These are phyloP conservation scores for Gossypium schwendimanii DNA, from an alignment of 441 rosid genomes.

Conservation along the genomic window DNA sequence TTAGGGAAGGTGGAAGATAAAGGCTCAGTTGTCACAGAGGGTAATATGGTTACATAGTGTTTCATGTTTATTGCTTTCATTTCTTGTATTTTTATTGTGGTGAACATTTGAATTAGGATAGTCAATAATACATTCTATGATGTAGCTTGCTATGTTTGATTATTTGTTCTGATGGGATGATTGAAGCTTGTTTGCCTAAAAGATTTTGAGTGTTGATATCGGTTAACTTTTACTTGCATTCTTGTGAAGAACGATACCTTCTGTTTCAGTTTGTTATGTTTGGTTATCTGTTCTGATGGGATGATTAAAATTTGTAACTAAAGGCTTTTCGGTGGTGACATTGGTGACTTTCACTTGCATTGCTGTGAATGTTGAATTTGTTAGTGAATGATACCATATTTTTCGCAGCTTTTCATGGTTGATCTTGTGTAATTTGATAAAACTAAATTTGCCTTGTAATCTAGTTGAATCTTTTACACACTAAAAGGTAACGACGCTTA, in stretches of 20 bases:
- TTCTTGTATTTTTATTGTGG: background rate
- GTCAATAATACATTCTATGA: background rate
- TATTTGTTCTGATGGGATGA: background rate
- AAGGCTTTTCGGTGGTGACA: background rate
- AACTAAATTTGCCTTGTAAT: no score
- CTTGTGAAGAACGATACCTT: no score
- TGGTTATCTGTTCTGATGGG: no score
- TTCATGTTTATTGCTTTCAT: background rate
- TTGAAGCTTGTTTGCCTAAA: background rate
- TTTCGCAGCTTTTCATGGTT: background rate
- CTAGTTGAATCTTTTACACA: no score
- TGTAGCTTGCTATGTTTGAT: background rate
- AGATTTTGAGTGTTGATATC: background rate
- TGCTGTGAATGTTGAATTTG: background rate
- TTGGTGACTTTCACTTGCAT: background rate
- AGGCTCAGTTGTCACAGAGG: slow-evolving; percentile 23
- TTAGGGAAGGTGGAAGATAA: slow-evolving; percentile 27
- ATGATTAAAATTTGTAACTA: no score
- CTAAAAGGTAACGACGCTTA: no score
- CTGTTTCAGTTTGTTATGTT: no score
- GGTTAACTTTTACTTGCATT: background rate
- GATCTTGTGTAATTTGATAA: background rate
- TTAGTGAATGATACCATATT: background rate
- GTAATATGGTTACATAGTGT: slow-evolving; percentile 39
- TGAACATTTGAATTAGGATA: background rate